Evolutionary conservation across 1,284 basidiomycete genomes (phyloP).

Genomic region (Sporisorium reilianum): DNA sequence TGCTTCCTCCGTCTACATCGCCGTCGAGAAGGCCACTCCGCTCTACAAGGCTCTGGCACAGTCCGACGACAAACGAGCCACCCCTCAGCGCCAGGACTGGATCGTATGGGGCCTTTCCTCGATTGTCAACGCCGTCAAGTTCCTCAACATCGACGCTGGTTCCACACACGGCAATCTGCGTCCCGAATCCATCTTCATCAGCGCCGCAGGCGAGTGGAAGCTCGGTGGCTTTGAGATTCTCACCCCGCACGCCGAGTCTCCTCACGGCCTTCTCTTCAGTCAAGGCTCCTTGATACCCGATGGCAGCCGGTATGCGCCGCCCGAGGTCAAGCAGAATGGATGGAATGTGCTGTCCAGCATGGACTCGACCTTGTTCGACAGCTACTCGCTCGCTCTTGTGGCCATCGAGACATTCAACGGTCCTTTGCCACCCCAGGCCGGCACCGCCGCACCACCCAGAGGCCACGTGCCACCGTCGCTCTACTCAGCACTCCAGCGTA

Average conservation of each 20-base stretch:
- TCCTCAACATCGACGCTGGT: constrained; percentile 79
- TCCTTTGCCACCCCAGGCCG: constrained; percentile 73
- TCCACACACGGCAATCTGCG: constrained; percentile 86
- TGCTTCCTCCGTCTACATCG: constrained; percentile 87
- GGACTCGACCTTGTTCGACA: constrained; percentile 55
- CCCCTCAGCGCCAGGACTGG: constrained; percentile 77
- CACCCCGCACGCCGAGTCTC: constrained; percentile 72
- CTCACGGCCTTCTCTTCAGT: constrained; percentile 55
- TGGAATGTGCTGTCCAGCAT: constrained; percentile 71
- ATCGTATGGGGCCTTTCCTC: constrained; percentile 92
- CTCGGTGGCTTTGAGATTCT: constrained; percentile 93
- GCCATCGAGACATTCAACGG: constrained; percentile 64
- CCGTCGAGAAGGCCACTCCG: constrained; percentile 90
- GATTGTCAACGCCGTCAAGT: constrained; percentile 87
- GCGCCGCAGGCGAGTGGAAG: constrained; percentile 90
- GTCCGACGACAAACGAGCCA: constrained; percentile 72
- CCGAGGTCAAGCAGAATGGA: constrained; percentile 90
- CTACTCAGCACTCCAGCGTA: constrained; percentile 85
- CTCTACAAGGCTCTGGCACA: constrained; percentile 75
- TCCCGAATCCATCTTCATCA: constrained; percentile 83
- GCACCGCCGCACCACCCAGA: constrained; percentile 79
- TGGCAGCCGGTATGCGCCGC: constrained; percentile 73
- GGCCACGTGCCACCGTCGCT: constrained; percentile 82
- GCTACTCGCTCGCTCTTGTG: constrained; percentile 59
- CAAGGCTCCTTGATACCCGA: constrained; percentile 62